Evolutionary conservation across 192 early-diverging fungal genomes (phyloP).

Genomic region (Podila epigama): DNA sequence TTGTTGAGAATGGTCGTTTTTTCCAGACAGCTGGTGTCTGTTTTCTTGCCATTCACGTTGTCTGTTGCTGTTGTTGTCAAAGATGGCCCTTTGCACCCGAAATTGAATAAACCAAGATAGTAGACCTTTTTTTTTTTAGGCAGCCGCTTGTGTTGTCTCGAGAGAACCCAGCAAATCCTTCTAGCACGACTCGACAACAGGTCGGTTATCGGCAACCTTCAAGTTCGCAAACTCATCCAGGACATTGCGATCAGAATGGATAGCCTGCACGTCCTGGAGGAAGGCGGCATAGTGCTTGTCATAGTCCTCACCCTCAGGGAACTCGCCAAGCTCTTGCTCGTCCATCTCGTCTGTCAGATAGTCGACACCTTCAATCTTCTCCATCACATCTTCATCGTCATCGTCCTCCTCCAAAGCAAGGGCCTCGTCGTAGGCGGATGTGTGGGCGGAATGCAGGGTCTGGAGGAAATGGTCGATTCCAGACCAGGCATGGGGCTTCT

Average conservation of each 20-base stretch:
- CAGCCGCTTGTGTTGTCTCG: no score
- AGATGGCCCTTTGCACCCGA: no score
- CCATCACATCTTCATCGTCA: slow-evolving; percentile 29
- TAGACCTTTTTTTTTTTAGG: no score
- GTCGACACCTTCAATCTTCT: slow-evolving; percentile 44
- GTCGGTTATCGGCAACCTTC: neutral
- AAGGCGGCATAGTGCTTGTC: neutral
- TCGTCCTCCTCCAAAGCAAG: slow-evolving; percentile 3
- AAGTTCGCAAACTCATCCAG: neutral
- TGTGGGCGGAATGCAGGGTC: slow-evolving; percentile 34
- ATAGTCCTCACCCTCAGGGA: slow-evolving; percentile 20
- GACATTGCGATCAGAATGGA: neutral
- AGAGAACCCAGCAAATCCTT: no score
- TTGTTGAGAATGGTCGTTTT: no score
- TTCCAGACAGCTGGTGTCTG: no score
- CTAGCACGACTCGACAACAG: neutral
- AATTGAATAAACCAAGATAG: no score
- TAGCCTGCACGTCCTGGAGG: neutral
- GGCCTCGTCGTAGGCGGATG: neutral
- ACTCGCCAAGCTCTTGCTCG: slow-evolving; percentile 20
- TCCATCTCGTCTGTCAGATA: slow-evolving; percentile 30
- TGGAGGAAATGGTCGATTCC: slow-evolving; percentile 45
- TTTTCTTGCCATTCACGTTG: no score
- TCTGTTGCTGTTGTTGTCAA: no score
- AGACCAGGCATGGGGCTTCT: slow-evolving; percentile 43